These are phyloP conservation scores for Cruciata laevipes DNA, from an alignment of 257 asterid genomes.

Conservation along the genomic window DNA sequence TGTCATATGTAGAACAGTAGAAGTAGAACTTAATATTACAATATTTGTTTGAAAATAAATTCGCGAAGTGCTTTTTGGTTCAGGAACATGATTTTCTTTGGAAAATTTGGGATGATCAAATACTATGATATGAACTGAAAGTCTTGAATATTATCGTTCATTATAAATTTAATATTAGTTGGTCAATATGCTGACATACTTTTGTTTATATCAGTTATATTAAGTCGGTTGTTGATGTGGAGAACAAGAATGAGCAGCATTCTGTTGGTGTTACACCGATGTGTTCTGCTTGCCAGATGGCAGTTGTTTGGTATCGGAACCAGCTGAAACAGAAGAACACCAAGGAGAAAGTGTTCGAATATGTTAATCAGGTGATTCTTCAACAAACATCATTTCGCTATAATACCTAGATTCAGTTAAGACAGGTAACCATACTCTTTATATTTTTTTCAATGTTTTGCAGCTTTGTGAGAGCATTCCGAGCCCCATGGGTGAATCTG, in stretches of 20 bases:
- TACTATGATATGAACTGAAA: neutral
- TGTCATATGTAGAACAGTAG: neutral
- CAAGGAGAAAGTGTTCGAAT: conserved; percentile 61
- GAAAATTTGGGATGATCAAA: neutral
- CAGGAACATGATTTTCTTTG: neutral
- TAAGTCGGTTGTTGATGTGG: conserved; percentile 63
- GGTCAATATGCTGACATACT: neutral
- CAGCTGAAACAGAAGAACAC: conserved; percentile 51
- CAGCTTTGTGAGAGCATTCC: conserved; percentile 89
- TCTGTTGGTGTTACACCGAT: conserved; percentile 36
- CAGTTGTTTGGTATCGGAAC: conserved; percentile 86
- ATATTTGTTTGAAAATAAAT: neutral
- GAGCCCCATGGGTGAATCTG: conserved; percentile 81
- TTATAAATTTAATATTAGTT: neutral
- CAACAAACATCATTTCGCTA: conserved; percentile 4
- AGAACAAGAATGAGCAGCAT: conserved; percentile 10
- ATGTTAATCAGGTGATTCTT: conserved; percentile 65
- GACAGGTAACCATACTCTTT: neutral
- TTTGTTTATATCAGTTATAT: conserved; percentile 50
- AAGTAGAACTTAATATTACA: neutral
- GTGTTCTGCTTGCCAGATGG: conserved; percentile 86
- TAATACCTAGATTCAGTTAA: too few species aligned
- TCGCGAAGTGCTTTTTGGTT: neutral
- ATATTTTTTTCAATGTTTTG: conserved; percentile 13
- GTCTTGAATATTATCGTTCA: neutral